Base-by-base conservation (phyloP, 495 filamentous ascomycete species). In the Tuber aestivum region DNA sequence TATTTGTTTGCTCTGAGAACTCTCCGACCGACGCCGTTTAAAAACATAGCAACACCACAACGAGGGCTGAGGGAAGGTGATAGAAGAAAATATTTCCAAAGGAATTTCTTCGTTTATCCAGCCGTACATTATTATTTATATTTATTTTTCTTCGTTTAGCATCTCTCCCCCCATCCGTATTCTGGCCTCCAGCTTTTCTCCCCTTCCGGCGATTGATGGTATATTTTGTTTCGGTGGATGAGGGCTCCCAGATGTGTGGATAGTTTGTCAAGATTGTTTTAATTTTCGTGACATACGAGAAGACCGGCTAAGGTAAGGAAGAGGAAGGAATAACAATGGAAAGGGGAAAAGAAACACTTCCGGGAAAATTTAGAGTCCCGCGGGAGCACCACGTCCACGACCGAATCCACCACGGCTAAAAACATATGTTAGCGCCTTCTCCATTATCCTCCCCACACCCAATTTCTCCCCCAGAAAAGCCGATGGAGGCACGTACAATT, bases 361-460 rank as follows among this genome's bases (percentile, higher is more conserved):
- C 81, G 50, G 72, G 65, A 70, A 56, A 42, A 76, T 71, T 77
- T 70, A 76, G 74, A 75, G 79, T 83, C 87, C 91, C 82, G 92
- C 89, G 86, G 92, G 87, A 83, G 87, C 89, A 85, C 89, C 89
- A 88, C 93, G 91, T 85, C 94, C 94, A 91, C 94, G 93, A 84
- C 94, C 93, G 85, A 94, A 93, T 81, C 93, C 93, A 87, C 93
- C 92, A 90, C 93, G 93, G 91, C 89, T 91, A 79, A 81, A 76
- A 76, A 65, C 70, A 80, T 6, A 41, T 48, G 83, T 87, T 72
- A 86, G 77, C 73, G 77, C 42, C 48, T 73, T 18, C 20, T 45
- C 75, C 23, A 42, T 23, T 74, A 8, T 41, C 37, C 23, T 27
- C 44, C 70, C n/a, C 4, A 50, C 32, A 71, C 32, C n/a, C 69